These are phyloP conservation scores for Candida neerlandica DNA, from an alignment of 1,139 yeast genomes.

Conservation along the genomic window DNA sequence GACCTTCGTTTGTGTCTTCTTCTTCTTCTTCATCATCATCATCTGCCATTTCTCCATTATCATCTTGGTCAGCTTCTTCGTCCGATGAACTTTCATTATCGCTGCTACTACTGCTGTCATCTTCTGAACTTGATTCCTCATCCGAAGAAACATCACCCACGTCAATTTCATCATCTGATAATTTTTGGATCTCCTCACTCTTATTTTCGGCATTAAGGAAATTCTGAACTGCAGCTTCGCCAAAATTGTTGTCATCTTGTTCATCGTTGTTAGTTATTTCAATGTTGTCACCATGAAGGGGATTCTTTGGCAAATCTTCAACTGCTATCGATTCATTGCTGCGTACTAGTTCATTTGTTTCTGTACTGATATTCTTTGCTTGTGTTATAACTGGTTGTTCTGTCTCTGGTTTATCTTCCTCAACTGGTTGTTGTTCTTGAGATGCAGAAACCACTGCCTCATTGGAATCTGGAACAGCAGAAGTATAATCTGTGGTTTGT, in stretches of 20 bases:
- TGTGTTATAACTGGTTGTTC: neutral
- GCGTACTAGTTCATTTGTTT: neutral
- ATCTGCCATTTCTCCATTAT: constrained; percentile 5
- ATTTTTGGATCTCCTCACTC: constrained; percentile 15
- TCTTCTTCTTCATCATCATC: constrained; percentile 40
- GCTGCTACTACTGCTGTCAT: neutral
- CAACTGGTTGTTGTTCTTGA: neutral
- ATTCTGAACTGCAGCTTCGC: neutral
- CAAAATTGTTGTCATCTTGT: neutral
- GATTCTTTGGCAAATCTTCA: neutral
- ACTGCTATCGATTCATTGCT: too few species aligned
- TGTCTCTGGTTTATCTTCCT: neutral
- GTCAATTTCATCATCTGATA: constrained; percentile 35
- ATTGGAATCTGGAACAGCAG: neutral
- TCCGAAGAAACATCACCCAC: constrained; percentile 21
- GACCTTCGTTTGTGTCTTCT: constrained; percentile 49
- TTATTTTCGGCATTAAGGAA: constrained; percentile 6
- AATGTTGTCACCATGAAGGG: neutral
- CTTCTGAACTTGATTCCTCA: constrained; percentile 6
- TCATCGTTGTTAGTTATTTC: neutral
- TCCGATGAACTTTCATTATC: constrained; percentile 13
- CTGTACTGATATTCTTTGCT: neutral
- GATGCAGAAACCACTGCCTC: neutral
- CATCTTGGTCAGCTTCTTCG: constrained; percentile 21
- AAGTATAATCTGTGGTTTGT: neutral